A percentile compares a stretch with the other conserved stretches of the same genome.
Evolutionary conservation across 495 filamentous ascomycete genomes (phyloP).

Genomic region (Amphirosellinia nigrospora): DNA sequence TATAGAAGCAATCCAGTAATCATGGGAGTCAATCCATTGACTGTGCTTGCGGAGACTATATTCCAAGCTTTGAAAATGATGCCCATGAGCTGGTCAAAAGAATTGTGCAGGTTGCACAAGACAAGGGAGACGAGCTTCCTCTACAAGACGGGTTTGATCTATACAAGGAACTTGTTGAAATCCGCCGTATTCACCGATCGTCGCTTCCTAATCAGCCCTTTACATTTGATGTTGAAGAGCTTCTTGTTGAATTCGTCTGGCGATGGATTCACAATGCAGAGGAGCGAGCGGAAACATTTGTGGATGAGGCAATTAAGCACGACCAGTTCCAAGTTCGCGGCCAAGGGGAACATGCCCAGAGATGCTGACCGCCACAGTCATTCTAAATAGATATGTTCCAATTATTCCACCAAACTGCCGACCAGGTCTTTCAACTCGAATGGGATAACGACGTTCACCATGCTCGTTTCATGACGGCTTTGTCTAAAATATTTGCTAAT

Average conservation of each 20-base stretch:
- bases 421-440: conserved; percentile 81
- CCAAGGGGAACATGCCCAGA: conserved; percentile 64
- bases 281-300: conserved; percentile 77
- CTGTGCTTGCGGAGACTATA: conserved; percentile 78
- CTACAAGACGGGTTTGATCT: conserved; percentile 93
- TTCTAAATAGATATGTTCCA: conserved; percentile 91
- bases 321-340: conserved; percentile 78
- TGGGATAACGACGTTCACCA: conserved; percentile 95
- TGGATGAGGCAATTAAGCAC: conserved; percentile 87
- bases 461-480: conserved; percentile 95
- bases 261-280: conserved; percentile 88
- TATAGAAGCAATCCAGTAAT: conserved; percentile 88
- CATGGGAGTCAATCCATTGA: conserved; percentile 87
- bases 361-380: conserved; percentile 91
- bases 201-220: conserved; percentile 72
- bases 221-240: conserved; percentile 81
- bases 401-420: conserved; percentile 87
- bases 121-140: conserved; percentile 73
- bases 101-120: conserved; percentile 74
- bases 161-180: conserved; percentile 84
- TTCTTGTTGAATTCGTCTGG: conserved; percentile 93
- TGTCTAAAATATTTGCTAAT: conserved; percentile 83
- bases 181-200: conserved; percentile 76
- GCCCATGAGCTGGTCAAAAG: conserved; percentile 79
- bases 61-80: conserved; percentile 88